Evolutionary conservation across 1,284 basidiomycete genomes (phyloP).

Genomic region (Cystobasidium sp.): DNA sequence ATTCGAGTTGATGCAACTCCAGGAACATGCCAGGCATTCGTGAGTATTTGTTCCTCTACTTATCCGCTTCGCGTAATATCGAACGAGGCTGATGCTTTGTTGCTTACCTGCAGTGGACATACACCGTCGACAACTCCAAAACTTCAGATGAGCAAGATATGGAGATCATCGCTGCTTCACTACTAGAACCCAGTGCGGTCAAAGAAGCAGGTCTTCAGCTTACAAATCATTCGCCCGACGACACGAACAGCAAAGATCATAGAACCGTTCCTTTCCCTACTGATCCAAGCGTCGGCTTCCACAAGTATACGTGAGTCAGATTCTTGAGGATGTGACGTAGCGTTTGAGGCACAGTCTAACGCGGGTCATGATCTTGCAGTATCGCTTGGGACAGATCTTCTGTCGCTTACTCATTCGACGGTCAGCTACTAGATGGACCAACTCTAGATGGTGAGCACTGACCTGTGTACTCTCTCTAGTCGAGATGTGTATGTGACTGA

Average conservation of each 20-base stretch:
- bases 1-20: constrained; percentile 32
- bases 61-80: not conserved
- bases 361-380: not conserved
- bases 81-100: not conserved
- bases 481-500: too few species aligned
- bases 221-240: constrained; percentile 29
- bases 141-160: constrained; percentile 37
- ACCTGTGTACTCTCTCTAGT: not conserved
- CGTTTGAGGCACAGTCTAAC: not conserved
- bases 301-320: constrained; percentile 35
- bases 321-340: not conserved
- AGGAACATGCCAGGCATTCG: constrained; percentile 32
- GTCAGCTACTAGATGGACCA: constrained; percentile 19
- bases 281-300: constrained; percentile 33
- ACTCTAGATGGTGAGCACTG: not conserved
- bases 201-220: constrained; percentile 27
- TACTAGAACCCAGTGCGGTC: constrained; percentile 23
- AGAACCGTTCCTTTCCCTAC: constrained; percentile 30
- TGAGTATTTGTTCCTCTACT: not conserved
- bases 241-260: constrained; percentile 4
- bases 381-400: constrained; percentile 19
- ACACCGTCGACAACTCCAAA: not conserved
- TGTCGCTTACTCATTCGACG: constrained; percentile 14
- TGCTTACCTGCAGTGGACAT: constrained; percentile 19
- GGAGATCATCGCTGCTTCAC: constrained; percentile 29